A percentile compares a stretch with the other conserved stretches of the same genome.
Evolutionary conservation across 139 green algal species (phyloP).

Genomic region (Tetratostichococcus sp.): DNA sequence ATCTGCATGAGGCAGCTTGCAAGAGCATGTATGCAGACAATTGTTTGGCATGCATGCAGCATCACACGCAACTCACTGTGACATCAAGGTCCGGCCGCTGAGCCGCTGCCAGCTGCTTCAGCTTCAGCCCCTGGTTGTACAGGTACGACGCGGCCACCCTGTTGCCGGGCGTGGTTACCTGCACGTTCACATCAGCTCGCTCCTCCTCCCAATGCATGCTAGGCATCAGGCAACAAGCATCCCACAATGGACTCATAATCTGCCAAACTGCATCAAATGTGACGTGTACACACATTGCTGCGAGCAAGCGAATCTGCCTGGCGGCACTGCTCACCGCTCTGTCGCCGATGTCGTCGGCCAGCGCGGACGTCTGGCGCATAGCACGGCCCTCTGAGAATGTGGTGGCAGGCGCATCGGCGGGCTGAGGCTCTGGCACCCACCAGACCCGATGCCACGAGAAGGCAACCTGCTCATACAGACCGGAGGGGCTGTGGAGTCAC

Average conservation of each 20-base stretch:
- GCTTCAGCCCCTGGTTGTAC: neutral
- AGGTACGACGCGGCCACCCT: neutral
- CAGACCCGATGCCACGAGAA: neutral
- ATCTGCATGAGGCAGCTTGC: no score
- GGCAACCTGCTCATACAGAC: neutral
- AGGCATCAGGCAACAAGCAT: no score
- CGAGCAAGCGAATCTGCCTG: no score
- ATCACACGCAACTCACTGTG: constrained; percentile 7
- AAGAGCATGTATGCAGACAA: no score
- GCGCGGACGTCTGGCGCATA: constrained; percentile 21
- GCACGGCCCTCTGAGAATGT: constrained; percentile 55
- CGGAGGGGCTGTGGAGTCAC: neutral
- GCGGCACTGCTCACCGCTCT: constrained; percentile 40
- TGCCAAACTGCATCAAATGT: no score
- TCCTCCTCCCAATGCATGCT: no score
- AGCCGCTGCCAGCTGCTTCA: neutral
- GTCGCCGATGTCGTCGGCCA: constrained; percentile 46
- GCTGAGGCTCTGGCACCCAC: constrained; percentile 17
- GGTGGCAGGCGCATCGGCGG: neutral
- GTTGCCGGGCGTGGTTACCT: neutral
- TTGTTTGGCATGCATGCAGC: no score
- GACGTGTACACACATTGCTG: no score
- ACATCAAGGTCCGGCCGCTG: constrained; percentile 5
- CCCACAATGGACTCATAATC: no score
- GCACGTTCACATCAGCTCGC: neutral